Conservation (phyloP, 106 monocot genomes). For the Acorus calamus region DNA sequence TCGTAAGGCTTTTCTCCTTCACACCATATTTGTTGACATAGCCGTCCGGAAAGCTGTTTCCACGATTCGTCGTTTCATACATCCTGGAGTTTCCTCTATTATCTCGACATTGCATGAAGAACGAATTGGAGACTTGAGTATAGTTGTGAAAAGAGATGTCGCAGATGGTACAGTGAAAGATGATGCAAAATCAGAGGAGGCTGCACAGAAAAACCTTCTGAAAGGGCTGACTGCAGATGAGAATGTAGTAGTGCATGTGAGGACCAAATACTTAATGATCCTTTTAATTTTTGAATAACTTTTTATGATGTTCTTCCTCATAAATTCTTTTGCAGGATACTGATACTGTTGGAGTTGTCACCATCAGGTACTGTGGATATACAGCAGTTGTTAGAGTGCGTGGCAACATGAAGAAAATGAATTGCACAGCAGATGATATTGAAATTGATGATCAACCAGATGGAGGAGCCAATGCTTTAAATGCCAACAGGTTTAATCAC, state of each 20-base stretch:
- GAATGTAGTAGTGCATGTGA: slow-evolving; percentile 60
- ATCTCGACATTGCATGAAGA: slow-evolving; percentile 40
- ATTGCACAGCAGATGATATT: slow-evolving; percentile 14
- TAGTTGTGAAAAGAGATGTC: slow-evolving; percentile 50
- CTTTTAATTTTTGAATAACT: background rate
- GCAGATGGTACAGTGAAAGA: slow-evolving; percentile 49
- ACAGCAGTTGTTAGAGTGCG: slow-evolving; percentile 62
- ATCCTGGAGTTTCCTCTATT: slow-evolving; percentile 8
- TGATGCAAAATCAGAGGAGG: slow-evolving; percentile 49
- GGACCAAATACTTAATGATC: background rate
- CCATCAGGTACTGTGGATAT: slow-evolving; percentile 80
- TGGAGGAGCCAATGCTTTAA: slow-evolving; percentile 86
- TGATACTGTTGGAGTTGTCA: slow-evolving; percentile 53
- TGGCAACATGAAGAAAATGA: slow-evolving; percentile 13
- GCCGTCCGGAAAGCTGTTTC: slow-evolving; percentile 52
- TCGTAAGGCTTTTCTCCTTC: slow-evolving; percentile 81
- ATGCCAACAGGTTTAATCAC: slow-evolving; percentile 65
- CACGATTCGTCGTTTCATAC: slow-evolving; percentile 33
- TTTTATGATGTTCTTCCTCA: too few species aligned
- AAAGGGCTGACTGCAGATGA: slow-evolving; percentile 93
- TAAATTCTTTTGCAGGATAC: slow-evolving; percentile 47
- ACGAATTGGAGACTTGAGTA: slow-evolving; percentile 47
- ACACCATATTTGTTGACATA: slow-evolving; percentile 75
- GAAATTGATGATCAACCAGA: slow-evolving; percentile 66
- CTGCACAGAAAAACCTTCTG: slow-evolving; percentile 64